Percentiles rank a stretch among this genome's conserved stretches.
phyloP scores from a whole-genome alignment of 106 monocot genomes.

The Hemerocallis citrina region DNA sequence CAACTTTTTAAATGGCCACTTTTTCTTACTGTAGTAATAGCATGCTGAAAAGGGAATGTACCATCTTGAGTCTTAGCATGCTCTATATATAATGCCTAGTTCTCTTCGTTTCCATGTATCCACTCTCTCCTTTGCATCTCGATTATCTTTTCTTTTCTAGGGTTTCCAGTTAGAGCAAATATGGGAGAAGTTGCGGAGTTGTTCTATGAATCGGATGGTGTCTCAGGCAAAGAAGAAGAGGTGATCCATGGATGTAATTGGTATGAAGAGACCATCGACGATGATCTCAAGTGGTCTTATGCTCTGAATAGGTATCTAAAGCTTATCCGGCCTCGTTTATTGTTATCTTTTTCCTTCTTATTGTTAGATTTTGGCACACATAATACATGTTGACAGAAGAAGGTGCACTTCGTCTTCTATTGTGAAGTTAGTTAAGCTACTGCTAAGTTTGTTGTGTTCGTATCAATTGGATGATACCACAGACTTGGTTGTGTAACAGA shows the following conservation, averaged over 20 bases:
- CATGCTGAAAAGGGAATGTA: no score
- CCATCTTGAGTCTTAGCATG: no score
- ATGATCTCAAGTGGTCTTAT: conserved; percentile 64
- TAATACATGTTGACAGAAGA: neutral
- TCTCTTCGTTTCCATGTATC: neutral
- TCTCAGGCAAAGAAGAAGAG: neutral
- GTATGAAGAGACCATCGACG: conserved; percentile 65
- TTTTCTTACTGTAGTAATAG: no score
- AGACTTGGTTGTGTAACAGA: no score
- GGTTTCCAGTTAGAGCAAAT: neutral
- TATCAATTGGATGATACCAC: no score
- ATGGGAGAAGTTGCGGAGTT: conserved; percentile 29
- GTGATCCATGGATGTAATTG: conserved; percentile 6
- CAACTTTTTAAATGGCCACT: no score
- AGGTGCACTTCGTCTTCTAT: neutral
- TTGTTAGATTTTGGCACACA: neutral
- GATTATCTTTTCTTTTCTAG: neutral
- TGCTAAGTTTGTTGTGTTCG: no score
- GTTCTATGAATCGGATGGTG: neutral
- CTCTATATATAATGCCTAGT: neutral
- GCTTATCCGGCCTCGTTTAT: no score
- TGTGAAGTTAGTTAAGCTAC: no score
- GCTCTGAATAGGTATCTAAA: conserved; percentile 46
- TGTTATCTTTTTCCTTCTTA: neutral
- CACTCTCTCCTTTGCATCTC: neutral